Base-by-base conservation (phyloP, 2,329 filamentous ascomycete genomes). In the Fusarium anthophilum region DNA sequence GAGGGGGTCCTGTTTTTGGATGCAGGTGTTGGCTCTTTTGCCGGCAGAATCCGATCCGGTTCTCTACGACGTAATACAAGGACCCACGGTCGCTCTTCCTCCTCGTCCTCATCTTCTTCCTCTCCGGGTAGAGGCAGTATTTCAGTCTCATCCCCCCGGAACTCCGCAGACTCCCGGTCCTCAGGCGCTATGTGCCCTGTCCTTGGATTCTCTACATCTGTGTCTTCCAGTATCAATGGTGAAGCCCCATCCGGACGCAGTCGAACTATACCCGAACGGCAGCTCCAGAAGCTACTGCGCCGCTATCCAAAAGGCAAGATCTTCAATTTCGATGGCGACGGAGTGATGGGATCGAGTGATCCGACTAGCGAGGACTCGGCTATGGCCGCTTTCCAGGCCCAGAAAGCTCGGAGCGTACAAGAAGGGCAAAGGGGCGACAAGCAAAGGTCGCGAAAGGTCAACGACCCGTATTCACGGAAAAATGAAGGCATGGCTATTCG, bases 241-340 rank as follows among this genome's bases (percentile, higher is more conserved):
- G 72, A 79, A 32, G 39, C 62, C 5, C 65, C 72, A 6, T 48
- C 45, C 45, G 60, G 53, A n/a, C 13, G 47, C 39, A 0, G 22
- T 54, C 37, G 63, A 41, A 9, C 5, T 2, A 15, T 75, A 2
- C 65, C 69, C 3, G 64, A 75, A 45, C 38, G 35, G 13, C 48
- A 70, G 14, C 43, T 74, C 2, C 69, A 70, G 22, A 72, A n/a
- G 17, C 24, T 75, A 7, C 38, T 74, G 6, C 57, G 81, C 18
- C 81, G 84, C 3, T 85, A 88, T 63, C 86, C 86, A 0, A 76
- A 80, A 15, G 87, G 87, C 1, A 83, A 83, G 50, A 82, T 87
- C 4, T 88, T 87, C 63, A 84, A 83, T 54, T 86, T 85, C 50
- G 83, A 83, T 26, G 78, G 79, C 12, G 73, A 83, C 20, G 86